Base-by-base conservation (phyloP, 1,139 yeast genomes). In the Kodamaea alishanica region DNA sequence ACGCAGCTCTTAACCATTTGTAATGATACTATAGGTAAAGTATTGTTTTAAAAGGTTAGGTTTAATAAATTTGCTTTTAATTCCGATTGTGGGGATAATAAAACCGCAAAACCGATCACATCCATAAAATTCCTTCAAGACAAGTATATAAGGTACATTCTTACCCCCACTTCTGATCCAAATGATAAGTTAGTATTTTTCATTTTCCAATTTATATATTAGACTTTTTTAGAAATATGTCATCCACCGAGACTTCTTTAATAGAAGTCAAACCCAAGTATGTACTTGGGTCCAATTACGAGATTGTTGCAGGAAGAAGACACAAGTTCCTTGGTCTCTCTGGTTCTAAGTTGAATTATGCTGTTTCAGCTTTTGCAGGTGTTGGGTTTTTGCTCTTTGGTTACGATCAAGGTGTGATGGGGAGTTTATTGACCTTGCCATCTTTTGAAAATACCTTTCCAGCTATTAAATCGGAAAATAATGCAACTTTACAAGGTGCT, bases 321-420 rank as follows among this genome's bases (percentile, higher is more conserved):
- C 43, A 59, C 37, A 33, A 46, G 2, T 63, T 41, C 39, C 34
- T 63, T 31, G 67, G 67, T 0, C 29, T 63, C 35, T 47, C 44
- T 4, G 70, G 70, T 11, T 37, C 41, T 26, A 55, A 46, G 31
- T 49, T 65, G 32, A 56, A 61, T 37, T 38, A 47, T 8, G 56
- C 61, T 2, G 60, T 65, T 15, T 53, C 68, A 1, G 38, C 50
- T 24, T 52, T 61, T 40, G 63, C 66, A 28, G 62, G 64, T 24
- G 54, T 62, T 26, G 69, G 68, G 2, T 63, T 63, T 39, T 45
- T 61, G 22, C 51, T 65, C 24, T 66, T 65, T 37, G 79, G 80
- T 8, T 72, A 72, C 47, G 75, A 72, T 43, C 77, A 75, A 49
- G 75, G 78, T 29, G 75, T 74, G 25, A 67, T 73, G 69, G 75